Evolutionary conservation across 768 basidiomycete genomes (phyloP).

Genomic region (Gloeostereum incarnatum): DNA sequence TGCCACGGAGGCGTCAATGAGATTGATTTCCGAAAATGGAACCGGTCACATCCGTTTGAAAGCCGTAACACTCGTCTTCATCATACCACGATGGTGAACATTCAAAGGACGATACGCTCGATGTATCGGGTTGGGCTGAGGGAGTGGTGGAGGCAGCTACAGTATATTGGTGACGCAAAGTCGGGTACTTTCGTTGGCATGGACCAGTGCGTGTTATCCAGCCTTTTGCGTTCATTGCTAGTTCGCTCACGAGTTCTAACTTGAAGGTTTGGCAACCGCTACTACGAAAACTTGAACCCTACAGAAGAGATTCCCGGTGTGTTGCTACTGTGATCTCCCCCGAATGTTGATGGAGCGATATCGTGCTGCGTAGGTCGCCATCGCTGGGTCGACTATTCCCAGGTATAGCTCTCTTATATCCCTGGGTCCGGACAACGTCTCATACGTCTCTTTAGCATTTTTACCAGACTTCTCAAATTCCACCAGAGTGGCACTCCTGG

Average conservation of each 20-base stretch:
- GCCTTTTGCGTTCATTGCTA: too few species aligned
- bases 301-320: slow-evolving; percentile 84
- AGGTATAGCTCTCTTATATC: slow-evolving; percentile 35
- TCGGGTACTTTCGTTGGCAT: slow-evolving; percentile 65
- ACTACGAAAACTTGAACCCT: slow-evolving; percentile 85
- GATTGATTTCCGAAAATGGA: slow-evolving; percentile 5
- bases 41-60: background rate
- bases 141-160: slow-evolving; percentile 88
- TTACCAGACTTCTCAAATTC: slow-evolving; percentile 87
- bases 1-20: too few species aligned
- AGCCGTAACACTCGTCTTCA: slow-evolving; percentile 22
- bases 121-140: slow-evolving; percentile 67
- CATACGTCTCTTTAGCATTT: slow-evolving; percentile 46
- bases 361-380: slow-evolving; percentile 59
- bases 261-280: slow-evolving; percentile 86
- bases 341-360: background rate
- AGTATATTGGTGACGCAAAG: slow-evolving; percentile 94
- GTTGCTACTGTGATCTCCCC: background rate
- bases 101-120: slow-evolving; percentile 68
- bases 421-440: background rate
- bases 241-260: too few species aligned
- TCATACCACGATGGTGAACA: too few species aligned
- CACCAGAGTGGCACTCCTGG: slow-evolving; percentile 98
- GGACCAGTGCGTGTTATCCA: slow-evolving; percentile 66
- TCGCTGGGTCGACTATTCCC: slow-evolving; percentile 92